phyloP scores from a whole-genome alignment of 2,329 filamentous ascomycete genomes.

The Zelopaecilomyces penicillatus region DNA sequence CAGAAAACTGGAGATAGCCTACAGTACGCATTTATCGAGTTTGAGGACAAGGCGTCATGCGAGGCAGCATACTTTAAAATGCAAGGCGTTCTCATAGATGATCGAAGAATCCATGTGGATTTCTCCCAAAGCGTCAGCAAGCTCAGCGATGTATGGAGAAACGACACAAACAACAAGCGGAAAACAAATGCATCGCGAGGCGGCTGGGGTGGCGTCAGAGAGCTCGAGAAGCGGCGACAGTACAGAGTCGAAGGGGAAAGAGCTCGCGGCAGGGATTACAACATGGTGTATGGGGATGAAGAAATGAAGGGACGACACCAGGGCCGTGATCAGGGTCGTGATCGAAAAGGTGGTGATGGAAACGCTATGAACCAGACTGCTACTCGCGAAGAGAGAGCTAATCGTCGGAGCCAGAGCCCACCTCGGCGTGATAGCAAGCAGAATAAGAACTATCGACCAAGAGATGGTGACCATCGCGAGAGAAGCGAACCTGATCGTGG shows the following conservation, averaged over 20 bases:
- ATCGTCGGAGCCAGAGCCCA: conserved; percentile 35
- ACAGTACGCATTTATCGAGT: conserved; percentile 97
- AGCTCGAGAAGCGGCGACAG: conserved; percentile 82
- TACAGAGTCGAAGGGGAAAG: conserved; percentile 62
- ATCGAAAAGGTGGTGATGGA: conserved; percentile 14
- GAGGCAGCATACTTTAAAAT: conserved; percentile 98
- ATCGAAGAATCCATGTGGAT: conserved; percentile 95
- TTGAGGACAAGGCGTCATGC: conserved; percentile 83
- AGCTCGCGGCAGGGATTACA: conserved; percentile 46
- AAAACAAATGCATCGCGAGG: conserved; percentile 48
- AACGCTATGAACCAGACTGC: not conserved
- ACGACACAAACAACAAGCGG: conserved; percentile 75
- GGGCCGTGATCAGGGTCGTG: conserved; percentile 23
- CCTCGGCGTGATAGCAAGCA: conserved; percentile 23
- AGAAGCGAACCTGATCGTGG: conserved; percentile 14
- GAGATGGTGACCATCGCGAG: conserved; percentile 19
- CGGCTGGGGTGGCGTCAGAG: conserved; percentile 84
- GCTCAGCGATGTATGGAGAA: conserved; percentile 82
- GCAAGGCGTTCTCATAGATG: conserved; percentile 94
- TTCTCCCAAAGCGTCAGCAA: conserved; percentile 93
- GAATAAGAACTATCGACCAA: conserved; percentile 22
- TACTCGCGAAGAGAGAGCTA: not conserved
- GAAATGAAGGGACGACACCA: conserved; percentile 49
- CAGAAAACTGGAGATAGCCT: conserved; percentile 89
- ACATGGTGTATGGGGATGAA: conserved; percentile 73